Evolutionary conservation across 495 filamentous ascomycete species (phyloP).

Genomic region (Aspergillus mulundensis): DNA sequence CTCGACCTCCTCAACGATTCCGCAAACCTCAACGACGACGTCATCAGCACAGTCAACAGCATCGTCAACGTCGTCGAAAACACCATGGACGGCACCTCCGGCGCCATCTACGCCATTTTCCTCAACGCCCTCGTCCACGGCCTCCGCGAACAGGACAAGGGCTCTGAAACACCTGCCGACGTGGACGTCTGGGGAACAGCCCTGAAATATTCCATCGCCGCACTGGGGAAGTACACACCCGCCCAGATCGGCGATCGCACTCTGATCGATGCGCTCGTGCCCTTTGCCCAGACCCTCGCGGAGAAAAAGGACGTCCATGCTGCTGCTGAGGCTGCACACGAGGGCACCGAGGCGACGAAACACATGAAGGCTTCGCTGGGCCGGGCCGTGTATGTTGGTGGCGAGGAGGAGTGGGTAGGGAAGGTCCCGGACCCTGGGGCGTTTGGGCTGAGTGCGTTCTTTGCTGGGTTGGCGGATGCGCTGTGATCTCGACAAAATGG

Average conservation of each 20-base stretch:
- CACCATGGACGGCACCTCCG: slow-evolving; percentile 93
- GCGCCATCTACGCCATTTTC: slow-evolving; percentile 94
- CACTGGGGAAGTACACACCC: slow-evolving; percentile 80
- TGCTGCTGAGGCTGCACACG: slow-evolving; percentile 70
- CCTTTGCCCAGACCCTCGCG: slow-evolving; percentile 72
- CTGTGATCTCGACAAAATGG: no score
- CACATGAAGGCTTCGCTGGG: slow-evolving; percentile 89
- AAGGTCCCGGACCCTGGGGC: slow-evolving; percentile 91
- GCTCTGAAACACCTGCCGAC: slow-evolving; percentile 45
- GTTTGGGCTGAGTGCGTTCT: slow-evolving; percentile 75
- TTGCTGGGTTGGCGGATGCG: slow-evolving; percentile 61
- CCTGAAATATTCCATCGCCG: slow-evolving; percentile 62
- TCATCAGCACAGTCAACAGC: slow-evolving; percentile 63
- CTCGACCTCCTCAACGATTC: slow-evolving; percentile 55
- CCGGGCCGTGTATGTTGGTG: slow-evolving; percentile 85
- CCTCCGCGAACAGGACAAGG: slow-evolving; percentile 55
- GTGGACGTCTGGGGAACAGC: slow-evolving; percentile 69
- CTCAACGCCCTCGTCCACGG: slow-evolving; percentile 81
- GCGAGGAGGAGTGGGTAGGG: slow-evolving; percentile 65
- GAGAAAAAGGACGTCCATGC: slow-evolving; percentile 58
- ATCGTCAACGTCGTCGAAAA: slow-evolving; percentile 83
- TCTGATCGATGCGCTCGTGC: slow-evolving; percentile 82
- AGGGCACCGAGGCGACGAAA: slow-evolving; percentile 78
- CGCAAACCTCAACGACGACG: slow-evolving; percentile 59
- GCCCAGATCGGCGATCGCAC: slow-evolving; percentile 87